Evolutionary conservation across 371 early-diverging fungal species (phyloP).

Genomic region (Fennellomyces sp.): DNA sequence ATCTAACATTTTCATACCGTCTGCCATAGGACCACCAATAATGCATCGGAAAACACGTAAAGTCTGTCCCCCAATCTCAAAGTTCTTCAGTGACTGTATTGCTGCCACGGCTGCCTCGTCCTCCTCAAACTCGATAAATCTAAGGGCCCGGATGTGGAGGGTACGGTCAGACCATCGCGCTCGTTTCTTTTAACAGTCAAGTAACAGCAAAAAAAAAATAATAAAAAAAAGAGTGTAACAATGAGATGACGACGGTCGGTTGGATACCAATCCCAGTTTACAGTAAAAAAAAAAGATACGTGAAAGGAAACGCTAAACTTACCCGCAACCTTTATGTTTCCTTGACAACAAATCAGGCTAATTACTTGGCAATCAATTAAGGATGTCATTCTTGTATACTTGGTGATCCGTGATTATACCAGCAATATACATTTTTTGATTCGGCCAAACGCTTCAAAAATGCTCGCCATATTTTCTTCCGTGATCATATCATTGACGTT

Average conservation of each 20-base stretch:
- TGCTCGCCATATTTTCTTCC: constrained; percentile 66
- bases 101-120: constrained; percentile 57
- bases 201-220: background rate
- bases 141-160: constrained; percentile 17
- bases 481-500: constrained; percentile 74
- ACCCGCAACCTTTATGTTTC: constrained; percentile 75
- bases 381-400: background rate
- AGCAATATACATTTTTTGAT: constrained; percentile 65
- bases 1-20: constrained; percentile 78
- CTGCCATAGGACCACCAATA: constrained; percentile 77
- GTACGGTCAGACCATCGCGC: background rate
- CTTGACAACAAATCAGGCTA: constrained; percentile 59
- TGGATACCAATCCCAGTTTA: no score
- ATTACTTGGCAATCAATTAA: background rate
- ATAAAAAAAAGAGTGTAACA: background rate
- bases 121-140: constrained; percentile 70
- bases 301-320: constrained; percentile 18
- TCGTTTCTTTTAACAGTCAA: background rate
- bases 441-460: constrained; percentile 80
- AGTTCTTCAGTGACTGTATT: constrained; percentile 70
- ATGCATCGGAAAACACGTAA: constrained; percentile 70
- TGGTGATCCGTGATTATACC: no score
- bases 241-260: no score
- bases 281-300: background rate
- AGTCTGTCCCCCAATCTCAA: constrained; percentile 71